Conservation (phyloP, 176 grass and related monocot genomes). For the Hordeum marinum region DNA sequence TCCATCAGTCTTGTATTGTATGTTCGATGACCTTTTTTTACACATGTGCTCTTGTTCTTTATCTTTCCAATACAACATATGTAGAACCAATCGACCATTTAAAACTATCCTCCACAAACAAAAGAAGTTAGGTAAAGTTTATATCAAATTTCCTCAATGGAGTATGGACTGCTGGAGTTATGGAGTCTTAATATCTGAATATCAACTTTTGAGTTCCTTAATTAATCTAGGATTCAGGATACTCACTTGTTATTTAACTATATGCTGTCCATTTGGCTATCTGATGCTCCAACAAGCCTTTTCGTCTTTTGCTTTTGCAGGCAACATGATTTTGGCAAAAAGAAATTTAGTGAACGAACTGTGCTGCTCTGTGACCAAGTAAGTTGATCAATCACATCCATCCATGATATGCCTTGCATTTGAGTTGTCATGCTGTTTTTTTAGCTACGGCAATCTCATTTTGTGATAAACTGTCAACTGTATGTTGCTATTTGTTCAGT, state of each 20-base stretch:
- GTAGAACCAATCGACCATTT: background rate
- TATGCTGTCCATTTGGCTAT: background rate
- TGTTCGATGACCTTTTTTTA: conserved; percentile 10
- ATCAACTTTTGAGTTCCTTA: too few relatives aligned
- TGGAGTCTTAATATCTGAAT: background rate
- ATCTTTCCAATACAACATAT: background rate
- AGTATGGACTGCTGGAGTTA: conserved; percentile 18
- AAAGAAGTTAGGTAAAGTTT: background rate
- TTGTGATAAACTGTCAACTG: background rate
- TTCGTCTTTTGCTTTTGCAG: conserved; percentile 30
- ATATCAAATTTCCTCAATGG: conserved; percentile 1
- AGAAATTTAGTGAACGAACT: conserved; percentile 73
- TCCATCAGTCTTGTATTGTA: conserved; percentile 8
- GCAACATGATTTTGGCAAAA: conserved; percentile 88
- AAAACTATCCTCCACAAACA: background rate
- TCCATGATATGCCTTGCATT: too few relatives aligned
- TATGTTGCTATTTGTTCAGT: conserved; percentile 54
- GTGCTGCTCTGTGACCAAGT: conserved; percentile 98
- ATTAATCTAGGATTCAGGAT: conserved; percentile 7
- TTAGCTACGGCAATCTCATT: background rate
- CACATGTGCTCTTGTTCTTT: background rate
- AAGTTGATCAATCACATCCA: conserved; percentile 25
- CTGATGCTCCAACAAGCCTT: background rate
- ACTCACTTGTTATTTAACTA: background rate
- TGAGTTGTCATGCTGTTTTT: background rate